Evolutionary conservation across 495 filamentous ascomycete genomes (phyloP).

Genomic region (Talaromyces liani): DNA sequence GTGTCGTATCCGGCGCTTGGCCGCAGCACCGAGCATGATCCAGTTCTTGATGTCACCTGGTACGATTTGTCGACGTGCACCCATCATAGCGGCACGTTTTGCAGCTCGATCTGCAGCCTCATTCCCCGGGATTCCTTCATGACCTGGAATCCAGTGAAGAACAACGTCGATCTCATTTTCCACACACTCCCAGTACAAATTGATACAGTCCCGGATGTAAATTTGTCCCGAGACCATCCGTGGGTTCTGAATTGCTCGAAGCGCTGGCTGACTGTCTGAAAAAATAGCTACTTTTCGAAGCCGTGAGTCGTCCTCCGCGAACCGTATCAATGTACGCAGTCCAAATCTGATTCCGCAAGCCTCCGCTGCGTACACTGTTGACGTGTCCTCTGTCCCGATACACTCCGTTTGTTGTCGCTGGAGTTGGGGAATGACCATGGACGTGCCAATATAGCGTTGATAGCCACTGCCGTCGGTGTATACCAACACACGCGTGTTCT

Average conservation of each 20-base stretch:
- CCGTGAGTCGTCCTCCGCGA: not conserved
- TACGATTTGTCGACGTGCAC: conserved; percentile 2
- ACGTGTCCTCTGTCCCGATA: conserved; percentile 3
- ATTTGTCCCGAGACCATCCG: not conserved
- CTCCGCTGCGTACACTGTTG: not conserved
- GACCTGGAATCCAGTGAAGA: conserved; percentile 11
- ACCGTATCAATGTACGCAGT: not conserved
- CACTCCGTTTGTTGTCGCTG: not conserved
- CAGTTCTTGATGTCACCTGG: not conserved
- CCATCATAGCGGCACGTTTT: conserved; percentile 6
- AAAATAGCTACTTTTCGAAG: not conserved
- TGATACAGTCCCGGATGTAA: not conserved
- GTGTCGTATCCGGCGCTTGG: not conserved
- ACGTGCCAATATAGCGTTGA: conserved; percentile 10
- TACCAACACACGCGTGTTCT: not conserved
- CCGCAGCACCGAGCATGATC: not conserved
- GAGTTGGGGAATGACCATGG: not conserved
- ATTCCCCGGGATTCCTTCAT: conserved; percentile 14
- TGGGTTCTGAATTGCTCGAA: conserved; percentile 1
- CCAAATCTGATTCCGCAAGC: not conserved
- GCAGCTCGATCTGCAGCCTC: conserved; percentile 13
- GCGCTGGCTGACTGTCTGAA: conserved; percentile 3
- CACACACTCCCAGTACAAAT: not conserved
- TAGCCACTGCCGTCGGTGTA: conserved; percentile 9
- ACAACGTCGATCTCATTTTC: not conserved